phyloP scores from a whole-genome alignment of 345 rosid species.

The Rhodamnia argentea region DNA sequence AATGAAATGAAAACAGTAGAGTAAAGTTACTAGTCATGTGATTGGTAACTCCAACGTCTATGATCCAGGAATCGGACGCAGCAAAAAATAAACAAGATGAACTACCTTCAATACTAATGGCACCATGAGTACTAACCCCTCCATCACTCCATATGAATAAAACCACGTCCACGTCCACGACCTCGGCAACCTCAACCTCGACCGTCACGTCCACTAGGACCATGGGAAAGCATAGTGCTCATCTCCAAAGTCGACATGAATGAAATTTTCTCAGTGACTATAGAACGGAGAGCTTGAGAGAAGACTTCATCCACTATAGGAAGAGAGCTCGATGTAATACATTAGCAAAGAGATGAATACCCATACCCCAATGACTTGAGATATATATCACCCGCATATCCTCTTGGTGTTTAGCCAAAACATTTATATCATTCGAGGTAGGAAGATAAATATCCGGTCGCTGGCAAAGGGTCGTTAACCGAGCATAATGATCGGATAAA shows the following conservation, averaged over 20 bases:
- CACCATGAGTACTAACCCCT: not conserved
- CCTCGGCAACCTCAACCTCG: not conserved
- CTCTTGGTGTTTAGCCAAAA: not conserved
- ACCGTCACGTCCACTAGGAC: not conserved
- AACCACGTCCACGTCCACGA: not conserved
- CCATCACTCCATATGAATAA: not conserved
- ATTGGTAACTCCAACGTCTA: not conserved
- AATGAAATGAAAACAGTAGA: not conserved
- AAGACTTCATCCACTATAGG: not conserved
- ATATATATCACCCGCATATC: not conserved
- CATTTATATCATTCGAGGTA: not conserved
- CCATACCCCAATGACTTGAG: not conserved
- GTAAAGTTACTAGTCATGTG: not conserved
- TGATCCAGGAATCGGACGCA: fast-evolving
- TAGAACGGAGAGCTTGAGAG: not conserved
- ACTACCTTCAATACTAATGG: not conserved
- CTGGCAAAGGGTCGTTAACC: not conserved
- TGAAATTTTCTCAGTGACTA: not conserved
- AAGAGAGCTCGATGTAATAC: not conserved
- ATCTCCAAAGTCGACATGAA: not conserved
- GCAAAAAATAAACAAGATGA: not conserved
- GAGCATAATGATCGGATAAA: not conserved
- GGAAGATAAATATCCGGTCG: not conserved
- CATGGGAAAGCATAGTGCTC: not conserved
- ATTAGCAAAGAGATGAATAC: not conserved